Evolutionary conservation across 495 filamentous ascomycete genomes (phyloP), one percentile per base, ranked within the genome.

Genomic region (Ramalina intermedia): DNA sequence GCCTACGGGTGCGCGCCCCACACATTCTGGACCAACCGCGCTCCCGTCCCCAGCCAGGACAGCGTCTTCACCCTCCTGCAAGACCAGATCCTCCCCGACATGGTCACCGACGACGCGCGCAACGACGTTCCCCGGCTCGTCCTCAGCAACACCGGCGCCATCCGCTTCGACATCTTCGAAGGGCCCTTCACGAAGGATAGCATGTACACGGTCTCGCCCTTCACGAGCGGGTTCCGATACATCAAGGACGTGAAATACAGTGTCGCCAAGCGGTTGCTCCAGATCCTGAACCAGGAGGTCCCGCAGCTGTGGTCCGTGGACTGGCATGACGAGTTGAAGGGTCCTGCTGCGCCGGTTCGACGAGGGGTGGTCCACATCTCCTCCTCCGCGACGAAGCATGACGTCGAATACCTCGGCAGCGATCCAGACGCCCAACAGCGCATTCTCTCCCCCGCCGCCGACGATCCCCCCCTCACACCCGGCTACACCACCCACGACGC

Each of bases 131-230:
- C 87, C 12, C 72, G 75, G 1, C 66, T 96, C 7, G 82, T 80
- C 8, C 74, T 96, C 52, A 66, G 81, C 24, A 98, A 98, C 60
- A 93, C 87, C 6, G 91, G 91, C 9, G 83, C 84, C 2, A 79
- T 96, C 49, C 83, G 91, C 41, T 96, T 96, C 60, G 91, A 98
- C 60, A 82, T 98, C 53, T 94, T 96, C 72, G 74, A 89, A 59
- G 93, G 91, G 0, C 68, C 79, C 1, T 96, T 96, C 55, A 96
- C 91, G 0, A 77, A 73, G 42, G 91, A 98, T 57, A 81, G 81
- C 0, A 82, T 79, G 2, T 96, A 77, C 60, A 81, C 86, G 41
- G 73, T 96, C 43, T 94, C 85, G 3, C 91, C 91, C 2, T 98
- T 98, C 62, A 80, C 78, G 1, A 91, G 81, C 61, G 75, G 74